Evolutionary conservation across 495 filamentous ascomycete species (phyloP).

Genomic region (Aspergillus indologenus): DNA sequence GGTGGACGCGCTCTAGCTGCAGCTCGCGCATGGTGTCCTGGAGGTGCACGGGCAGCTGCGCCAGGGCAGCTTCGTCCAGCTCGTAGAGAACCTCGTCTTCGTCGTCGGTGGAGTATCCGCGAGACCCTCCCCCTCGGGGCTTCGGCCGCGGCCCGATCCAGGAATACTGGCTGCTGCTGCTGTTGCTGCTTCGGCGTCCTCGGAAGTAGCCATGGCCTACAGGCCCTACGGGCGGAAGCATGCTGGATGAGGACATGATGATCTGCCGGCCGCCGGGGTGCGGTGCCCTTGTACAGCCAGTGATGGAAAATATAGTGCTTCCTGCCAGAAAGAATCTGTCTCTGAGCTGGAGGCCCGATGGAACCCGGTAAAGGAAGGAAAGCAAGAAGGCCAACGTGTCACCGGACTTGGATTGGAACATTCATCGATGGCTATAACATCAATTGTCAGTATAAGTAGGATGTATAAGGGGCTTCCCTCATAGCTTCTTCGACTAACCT

Average conservation of each 20-base stretch:
- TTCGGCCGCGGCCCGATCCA: too few relatives aligned
- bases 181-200: constrained; percentile 1
- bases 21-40: constrained; percentile 28
- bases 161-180: neutral
- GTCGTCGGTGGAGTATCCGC: constrained; percentile 13
- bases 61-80: constrained; percentile 24
- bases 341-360: too few relatives aligned
- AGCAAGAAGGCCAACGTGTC: too few relatives aligned
- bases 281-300: too few relatives aligned
- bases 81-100: constrained; percentile 28
- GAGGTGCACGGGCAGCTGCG: constrained; percentile 21
- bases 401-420: too few relatives aligned
- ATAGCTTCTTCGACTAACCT: neutral
- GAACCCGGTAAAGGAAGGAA: too few relatives aligned
- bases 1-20: constrained; percentile 21
- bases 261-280: neutral
- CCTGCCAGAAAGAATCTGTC: too few relatives aligned
- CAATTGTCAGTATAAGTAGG: too few relatives aligned
- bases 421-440: too few relatives aligned
- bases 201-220: neutral
- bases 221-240: neutral
- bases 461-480: too few relatives aligned
- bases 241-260: neutral
- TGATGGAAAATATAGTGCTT: too few relatives aligned
- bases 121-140: too few relatives aligned